Evolutionary conservation across 2,329 filamentous ascomycete genomes (phyloP).

Genomic region (Xylariaceae sp.): DNA sequence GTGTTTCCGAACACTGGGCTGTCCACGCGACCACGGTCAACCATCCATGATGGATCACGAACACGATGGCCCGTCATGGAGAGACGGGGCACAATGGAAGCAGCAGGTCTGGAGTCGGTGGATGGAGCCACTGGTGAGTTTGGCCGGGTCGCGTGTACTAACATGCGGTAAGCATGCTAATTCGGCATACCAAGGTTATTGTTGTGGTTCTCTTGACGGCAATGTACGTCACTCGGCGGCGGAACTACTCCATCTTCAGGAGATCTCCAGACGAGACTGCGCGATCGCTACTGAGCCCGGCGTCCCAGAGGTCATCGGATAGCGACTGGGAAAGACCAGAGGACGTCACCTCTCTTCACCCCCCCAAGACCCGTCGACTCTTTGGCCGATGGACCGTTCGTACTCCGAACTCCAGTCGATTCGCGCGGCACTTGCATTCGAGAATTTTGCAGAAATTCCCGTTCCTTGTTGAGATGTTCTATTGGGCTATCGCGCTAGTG

Average conservation of each 20-base stretch:
- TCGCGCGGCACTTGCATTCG: constrained; percentile 54
- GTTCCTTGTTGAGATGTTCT: constrained; percentile 70
- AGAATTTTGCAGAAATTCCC: constrained; percentile 60
- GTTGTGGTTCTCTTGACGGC: constrained; percentile 37
- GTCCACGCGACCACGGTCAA: constrained; percentile 1
- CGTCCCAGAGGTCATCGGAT: constrained; percentile 23
- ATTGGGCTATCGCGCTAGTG: constrained; percentile 63
- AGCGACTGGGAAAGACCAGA: constrained; percentile 22
- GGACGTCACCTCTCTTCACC: constrained; percentile 20
- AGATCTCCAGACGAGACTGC: constrained; percentile 18
- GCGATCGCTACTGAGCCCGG: constrained; percentile 21
- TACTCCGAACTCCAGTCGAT: constrained; percentile 56
- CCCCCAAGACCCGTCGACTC: constrained; percentile 30
- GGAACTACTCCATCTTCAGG: constrained; percentile 35
- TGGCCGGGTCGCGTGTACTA: background rate
- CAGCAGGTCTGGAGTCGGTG: constrained; percentile 26
- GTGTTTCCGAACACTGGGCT: constrained; percentile 4
- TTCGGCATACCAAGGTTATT: constrained; percentile 30
- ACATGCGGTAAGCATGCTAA: background rate
- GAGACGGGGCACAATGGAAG: constrained; percentile 24
- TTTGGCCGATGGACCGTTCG: constrained; percentile 33
- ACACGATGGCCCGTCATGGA: constrained; percentile 21
- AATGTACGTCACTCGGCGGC: constrained; percentile 38
- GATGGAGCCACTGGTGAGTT: constrained; percentile 25
- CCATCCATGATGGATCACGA: constrained; percentile 14